These are phyloP conservation scores for Cyberlindnera saturnus DNA, from an alignment of 805 yeast genomes.

Conservation along the genomic window DNA sequence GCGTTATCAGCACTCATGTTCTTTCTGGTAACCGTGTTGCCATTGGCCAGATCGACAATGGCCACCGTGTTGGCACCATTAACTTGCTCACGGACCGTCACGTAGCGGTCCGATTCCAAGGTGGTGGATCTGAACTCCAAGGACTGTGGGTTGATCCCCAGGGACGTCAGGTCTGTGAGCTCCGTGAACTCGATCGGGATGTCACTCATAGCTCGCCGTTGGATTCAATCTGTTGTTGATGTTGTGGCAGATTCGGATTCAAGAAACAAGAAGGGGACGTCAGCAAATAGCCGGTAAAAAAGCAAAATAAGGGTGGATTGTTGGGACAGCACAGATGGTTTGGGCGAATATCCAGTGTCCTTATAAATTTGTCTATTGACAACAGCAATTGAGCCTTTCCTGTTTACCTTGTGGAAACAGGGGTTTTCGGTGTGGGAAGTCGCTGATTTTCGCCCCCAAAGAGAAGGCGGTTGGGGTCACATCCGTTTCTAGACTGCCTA, in stretches of 20 bases:
- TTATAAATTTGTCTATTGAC: too few species aligned
- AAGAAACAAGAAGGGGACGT: too few species aligned
- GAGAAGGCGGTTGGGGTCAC: not conserved
- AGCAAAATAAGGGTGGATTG: too few species aligned
- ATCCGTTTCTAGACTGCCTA: not conserved
- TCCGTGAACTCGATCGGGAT: slow-evolving; percentile 97
- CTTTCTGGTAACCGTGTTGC: slow-evolving; percentile 77
- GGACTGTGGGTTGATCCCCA: slow-evolving; percentile 81
- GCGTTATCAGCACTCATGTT: slow-evolving; percentile 97
- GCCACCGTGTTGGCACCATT: slow-evolving; percentile 83
- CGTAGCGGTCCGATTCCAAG: slow-evolving; percentile 85
- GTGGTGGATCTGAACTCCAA: slow-evolving; percentile 93
- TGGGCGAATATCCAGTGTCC: too few species aligned
- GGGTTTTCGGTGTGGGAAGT: not conserved
- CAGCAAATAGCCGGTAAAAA: too few species aligned
- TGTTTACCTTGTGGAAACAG: not conserved
- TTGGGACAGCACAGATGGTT: too few species aligned
- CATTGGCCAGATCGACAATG: slow-evolving; percentile 76
- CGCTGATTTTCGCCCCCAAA: not conserved
- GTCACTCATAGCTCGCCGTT: slow-evolving; percentile 38
- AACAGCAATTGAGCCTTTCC: not conserved
- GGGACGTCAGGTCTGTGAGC: slow-evolving; percentile 77
- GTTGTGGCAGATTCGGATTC: not conserved
- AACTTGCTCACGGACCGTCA: slow-evolving; percentile 66
- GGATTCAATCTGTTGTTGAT: slow-evolving; percentile 1